Percentiles rank a stretch among this genome's conserved stretches.
phyloP scores from a whole-genome alignment of 257 asterid genomes.

The Misopates orontium region DNA sequence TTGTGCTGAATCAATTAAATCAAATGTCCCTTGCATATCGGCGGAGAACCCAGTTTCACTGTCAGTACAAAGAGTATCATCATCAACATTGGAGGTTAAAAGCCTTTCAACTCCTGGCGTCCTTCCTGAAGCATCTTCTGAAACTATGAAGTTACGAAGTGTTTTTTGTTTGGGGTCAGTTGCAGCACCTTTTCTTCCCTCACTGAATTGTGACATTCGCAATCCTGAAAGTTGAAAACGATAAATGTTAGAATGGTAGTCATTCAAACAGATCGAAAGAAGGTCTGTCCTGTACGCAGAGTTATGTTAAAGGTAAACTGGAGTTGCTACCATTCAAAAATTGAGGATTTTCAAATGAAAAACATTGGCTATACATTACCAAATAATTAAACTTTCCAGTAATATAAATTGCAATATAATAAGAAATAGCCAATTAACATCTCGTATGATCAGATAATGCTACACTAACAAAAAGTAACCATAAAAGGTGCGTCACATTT shows the following conservation, averaged over 20 bases:
- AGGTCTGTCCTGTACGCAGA: neutral
- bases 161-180: constrained; percentile 84
- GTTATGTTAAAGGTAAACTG: neutral
- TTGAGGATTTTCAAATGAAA: neutral
- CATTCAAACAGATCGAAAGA: neutral
- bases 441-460: neutral
- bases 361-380: neutral
- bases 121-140: constrained; percentile 43
- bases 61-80: constrained; percentile 34
- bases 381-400: neutral
- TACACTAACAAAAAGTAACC: neutral
- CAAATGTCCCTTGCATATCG: constrained; percentile 40
- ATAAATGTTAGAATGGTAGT: neutral
- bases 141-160: constrained; percentile 55
- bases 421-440: neutral
- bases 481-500: neutral
- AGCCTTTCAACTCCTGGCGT: constrained; percentile 33
- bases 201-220: constrained; percentile 80
- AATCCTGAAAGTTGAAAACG: constrained; percentile 50
- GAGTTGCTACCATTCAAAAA: neutral
- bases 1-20: constrained; percentile 30
- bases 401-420: neutral
- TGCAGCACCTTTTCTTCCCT: constrained; percentile 50
- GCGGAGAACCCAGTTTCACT: constrained; percentile 32
- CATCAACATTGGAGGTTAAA: constrained; percentile 34